A percentile compares a stretch with the other conserved stretches of the same genome.
phyloP scores from a whole-genome alignment of 495 filamentous ascomycete genomes.

The Xeromyces bisporus region DNA sequence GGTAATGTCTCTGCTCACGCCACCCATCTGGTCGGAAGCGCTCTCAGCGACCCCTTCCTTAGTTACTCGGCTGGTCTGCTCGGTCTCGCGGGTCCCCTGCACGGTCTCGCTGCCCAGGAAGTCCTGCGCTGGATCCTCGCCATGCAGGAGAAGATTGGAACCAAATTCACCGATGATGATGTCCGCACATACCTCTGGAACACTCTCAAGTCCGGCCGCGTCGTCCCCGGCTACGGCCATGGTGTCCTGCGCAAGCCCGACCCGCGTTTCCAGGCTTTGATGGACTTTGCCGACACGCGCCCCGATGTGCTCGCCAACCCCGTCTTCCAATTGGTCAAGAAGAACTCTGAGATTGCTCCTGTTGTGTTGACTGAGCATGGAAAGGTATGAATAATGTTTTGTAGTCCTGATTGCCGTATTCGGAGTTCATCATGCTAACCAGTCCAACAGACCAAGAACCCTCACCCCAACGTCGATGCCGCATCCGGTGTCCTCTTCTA shows the following conservation, averaged over 20 bases:
- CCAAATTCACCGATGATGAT: constrained; percentile 56
- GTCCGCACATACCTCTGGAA: constrained; percentile 82
- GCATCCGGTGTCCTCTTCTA: constrained; percentile 87
- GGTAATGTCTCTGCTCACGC: constrained; percentile 94
- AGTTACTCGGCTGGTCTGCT: constrained; percentile 92
- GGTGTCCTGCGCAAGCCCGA: constrained; percentile 95
- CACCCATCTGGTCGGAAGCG: constrained; percentile 95
- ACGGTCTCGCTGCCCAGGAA: constrained; percentile 93
- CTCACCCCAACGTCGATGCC: constrained; percentile 89
- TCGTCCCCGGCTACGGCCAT: constrained; percentile 95
- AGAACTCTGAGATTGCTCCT: constrained; percentile 68
- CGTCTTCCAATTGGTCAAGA: constrained; percentile 82
- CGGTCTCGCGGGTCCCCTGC: constrained; percentile 84
- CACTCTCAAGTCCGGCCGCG: constrained; percentile 82
- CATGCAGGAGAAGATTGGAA: constrained; percentile 80
- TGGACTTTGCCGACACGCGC: constrained; percentile 79
- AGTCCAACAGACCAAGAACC: constrained; percentile 68
- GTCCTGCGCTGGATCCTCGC: constrained; percentile 88
- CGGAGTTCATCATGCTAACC: constrained; percentile 5
- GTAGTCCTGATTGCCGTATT: background rate
- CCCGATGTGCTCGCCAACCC: constrained; percentile 75
- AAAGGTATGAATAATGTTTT: constrained; percentile 34
- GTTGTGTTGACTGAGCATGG: constrained; percentile 81
- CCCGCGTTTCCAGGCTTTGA: constrained; percentile 85
- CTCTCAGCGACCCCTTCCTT: constrained; percentile 86